phyloP scores from a whole-genome alignment of 2,329 filamentous ascomycete genomes.

The Furcasterigmium furcatum region DNA sequence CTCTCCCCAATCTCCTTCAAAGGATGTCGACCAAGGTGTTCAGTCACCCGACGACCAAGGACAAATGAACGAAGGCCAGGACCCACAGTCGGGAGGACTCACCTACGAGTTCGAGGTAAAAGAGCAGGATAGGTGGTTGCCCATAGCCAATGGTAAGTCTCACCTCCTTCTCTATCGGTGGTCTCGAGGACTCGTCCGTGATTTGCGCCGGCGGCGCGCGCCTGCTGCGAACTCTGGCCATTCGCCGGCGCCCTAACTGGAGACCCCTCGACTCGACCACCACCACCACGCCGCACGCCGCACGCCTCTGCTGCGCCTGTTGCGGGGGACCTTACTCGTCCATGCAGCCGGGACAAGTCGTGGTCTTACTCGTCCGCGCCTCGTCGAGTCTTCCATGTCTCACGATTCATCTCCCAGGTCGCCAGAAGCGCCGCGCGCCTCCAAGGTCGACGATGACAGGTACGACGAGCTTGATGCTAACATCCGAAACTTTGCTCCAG shows the following conservation, averaged over 20 bases:
- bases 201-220: background rate
- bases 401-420: slow-evolving; percentile 52
- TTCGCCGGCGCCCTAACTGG: slow-evolving; percentile 1
- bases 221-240: slow-evolving; percentile 6
- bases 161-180: slow-evolving; percentile 19
- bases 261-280: background rate
- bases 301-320: background rate
- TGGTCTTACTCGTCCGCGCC: background rate
- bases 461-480: slow-evolving; percentile 75
- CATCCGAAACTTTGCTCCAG: slow-evolving; percentile 91
- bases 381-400: slow-evolving; percentile 48
- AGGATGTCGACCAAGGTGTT: slow-evolving; percentile 91
- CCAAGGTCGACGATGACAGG: slow-evolving; percentile 38
- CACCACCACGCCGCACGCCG: slow-evolving; percentile 10
- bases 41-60: slow-evolving; percentile 92
- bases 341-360: background rate
- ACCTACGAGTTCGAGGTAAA: slow-evolving; percentile 97
- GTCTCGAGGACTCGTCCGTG: slow-evolving; percentile 49
- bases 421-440: slow-evolving; percentile 43
- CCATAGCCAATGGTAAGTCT: slow-evolving; percentile 99
- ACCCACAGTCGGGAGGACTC: slow-evolving; percentile 72
- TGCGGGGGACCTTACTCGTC: background rate
- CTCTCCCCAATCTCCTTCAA: slow-evolving; percentile 80
- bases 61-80: slow-evolving; percentile 85
- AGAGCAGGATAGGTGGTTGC: slow-evolving; percentile 98